These are phyloP conservation scores for Aspergillus egyptiacus DNA, from an alignment of 495 filamentous ascomycete species.

Conservation along the genomic window DNA sequence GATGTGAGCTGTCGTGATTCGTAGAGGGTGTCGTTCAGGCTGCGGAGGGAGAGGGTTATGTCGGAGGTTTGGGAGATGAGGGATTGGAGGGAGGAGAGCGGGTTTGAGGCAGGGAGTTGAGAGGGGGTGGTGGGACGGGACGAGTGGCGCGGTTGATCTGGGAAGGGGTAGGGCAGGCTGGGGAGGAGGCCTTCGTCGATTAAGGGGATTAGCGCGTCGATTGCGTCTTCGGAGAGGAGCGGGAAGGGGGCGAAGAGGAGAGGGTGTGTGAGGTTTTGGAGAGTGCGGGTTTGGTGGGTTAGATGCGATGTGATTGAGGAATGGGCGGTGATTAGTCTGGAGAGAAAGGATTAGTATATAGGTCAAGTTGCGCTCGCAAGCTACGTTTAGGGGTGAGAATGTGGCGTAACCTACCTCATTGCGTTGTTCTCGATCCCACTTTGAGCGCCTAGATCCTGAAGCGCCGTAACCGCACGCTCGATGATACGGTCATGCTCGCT, in stretches of 20 bases:
- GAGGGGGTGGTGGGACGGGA: conserved; percentile 36
- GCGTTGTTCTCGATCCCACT: conserved; percentile 72
- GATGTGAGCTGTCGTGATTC: conserved; percentile 86
- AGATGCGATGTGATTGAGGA: conserved; percentile 78
- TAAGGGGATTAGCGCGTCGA: conserved; percentile 61
- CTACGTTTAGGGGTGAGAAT: neutral
- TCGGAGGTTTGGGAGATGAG: conserved; percentile 60
- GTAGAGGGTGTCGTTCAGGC: conserved; percentile 86
- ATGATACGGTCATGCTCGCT: conserved; percentile 63
- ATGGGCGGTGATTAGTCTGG: conserved; percentile 81
- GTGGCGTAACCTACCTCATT: conserved; percentile 62
- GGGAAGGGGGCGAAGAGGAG: conserved; percentile 48
- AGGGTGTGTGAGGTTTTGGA: conserved; percentile 74
- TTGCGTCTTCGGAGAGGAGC: conserved; percentile 58
- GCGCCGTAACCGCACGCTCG: conserved; percentile 60
- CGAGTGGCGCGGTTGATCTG: conserved; percentile 47
- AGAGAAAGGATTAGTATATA: conserved; percentile 18
- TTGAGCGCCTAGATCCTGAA: conserved; percentile 78
- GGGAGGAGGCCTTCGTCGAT: conserved; percentile 51
- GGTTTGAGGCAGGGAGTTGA: conserved; percentile 28
- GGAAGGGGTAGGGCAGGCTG: conserved; percentile 44
- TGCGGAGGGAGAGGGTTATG: conserved; percentile 70
- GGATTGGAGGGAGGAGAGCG: conserved; percentile 50
- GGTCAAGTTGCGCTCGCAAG: conserved; percentile 1
- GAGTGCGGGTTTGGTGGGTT: conserved; percentile 72